Conservation (phyloP, 2,329 filamentous ascomycete species). For the Tolypocladium cylindrosporum region DNA sequence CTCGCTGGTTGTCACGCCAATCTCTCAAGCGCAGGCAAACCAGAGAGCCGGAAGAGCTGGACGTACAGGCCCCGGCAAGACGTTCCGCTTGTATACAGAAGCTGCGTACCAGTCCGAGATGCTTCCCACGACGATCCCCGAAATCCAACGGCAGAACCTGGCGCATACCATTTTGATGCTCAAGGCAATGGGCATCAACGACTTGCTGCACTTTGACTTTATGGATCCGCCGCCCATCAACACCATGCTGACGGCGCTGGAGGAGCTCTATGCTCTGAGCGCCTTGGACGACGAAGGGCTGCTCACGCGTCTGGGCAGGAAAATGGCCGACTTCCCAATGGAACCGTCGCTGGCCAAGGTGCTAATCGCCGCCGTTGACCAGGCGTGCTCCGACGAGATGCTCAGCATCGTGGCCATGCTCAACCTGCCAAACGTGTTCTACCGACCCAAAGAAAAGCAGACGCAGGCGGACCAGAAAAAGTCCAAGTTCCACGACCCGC, state of each 20-base stretch:
- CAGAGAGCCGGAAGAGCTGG: conserved; percentile 89
- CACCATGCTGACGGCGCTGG: conserved; percentile 91
- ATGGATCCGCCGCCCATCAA: conserved; percentile 98
- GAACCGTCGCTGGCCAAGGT: conserved; percentile 86
- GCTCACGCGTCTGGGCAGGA: conserved; percentile 79
- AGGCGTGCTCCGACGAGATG: conserved; percentile 87
- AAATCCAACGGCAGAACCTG: conserved; percentile 92
- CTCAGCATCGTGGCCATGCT: conserved; percentile 94
- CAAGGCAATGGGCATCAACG: conserved; percentile 98
- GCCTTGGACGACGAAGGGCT: conserved; percentile 93
- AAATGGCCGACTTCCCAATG: conserved; percentile 99
- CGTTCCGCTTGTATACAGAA: conserved; percentile 92
- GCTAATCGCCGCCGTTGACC: conserved; percentile 76
- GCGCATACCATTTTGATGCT: conserved; percentile 92
- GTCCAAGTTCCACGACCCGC: conserved; percentile 90
- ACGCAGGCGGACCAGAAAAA: conserved; percentile 95
- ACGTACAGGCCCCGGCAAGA: conserved; percentile 90
- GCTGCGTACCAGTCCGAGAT: conserved; percentile 93
- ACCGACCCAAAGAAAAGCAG: conserved; percentile 95
- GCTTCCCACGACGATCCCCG: conserved; percentile 89
- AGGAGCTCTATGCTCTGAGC: conserved; percentile 86
- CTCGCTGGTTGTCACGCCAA: conserved; percentile 86
- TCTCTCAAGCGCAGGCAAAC: conserved; percentile 93
- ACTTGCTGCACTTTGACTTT: conserved; percentile 93
- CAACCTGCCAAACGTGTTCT: conserved; percentile 77